Evolutionary conservation across 306 rosid genomes (phyloP), one percentile per base, ranked within the genome.

Genomic region (Vachellia pachyceras): DNA sequence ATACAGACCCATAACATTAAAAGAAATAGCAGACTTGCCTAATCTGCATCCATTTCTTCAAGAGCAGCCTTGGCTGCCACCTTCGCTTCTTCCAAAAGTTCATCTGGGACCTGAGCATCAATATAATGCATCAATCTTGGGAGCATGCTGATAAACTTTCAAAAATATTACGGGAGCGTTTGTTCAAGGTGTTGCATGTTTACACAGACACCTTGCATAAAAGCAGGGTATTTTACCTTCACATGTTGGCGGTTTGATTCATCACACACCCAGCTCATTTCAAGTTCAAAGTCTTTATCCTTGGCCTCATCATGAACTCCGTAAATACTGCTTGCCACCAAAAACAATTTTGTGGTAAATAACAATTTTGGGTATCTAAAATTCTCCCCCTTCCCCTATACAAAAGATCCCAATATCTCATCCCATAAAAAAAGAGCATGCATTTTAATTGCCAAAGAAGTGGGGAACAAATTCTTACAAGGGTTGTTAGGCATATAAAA

Each of bases 211-310:
- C 5, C 66, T 8, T 57, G 47, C 4, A 69, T 7, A 33, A 23
- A 42, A 69, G 72, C 52, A 35, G 15, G 54, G 50, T 12, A 70
- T 54, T 63, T 17, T 88, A 92, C 98, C 99, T 95, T 95, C 87
- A 83, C 88, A 80, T 95, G 99, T 66, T 79, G 97, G 52, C 94
- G 99, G 69, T 91, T 93, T 72, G 99, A 95, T 86, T 95, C 98
- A 33, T 95, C 98, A 76, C 99, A 95, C 76, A 95, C 95, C 99
- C 99, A 95, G 87, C 98, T 95, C 94, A 95, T 82, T 81, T 95
- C 99, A 70, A 95, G 88, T 69, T 95, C 99, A 46, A 95, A 95
- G 54, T 93, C 98, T 82, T 93, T 95, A 87, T 95, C 99, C 86
- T 95, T 95, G 1, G 98, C 99, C 83, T 95, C 99, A 71, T 95